phyloP scores from a whole-genome alignment of 331 rosid species.

The Cydonia oblonga region DNA sequence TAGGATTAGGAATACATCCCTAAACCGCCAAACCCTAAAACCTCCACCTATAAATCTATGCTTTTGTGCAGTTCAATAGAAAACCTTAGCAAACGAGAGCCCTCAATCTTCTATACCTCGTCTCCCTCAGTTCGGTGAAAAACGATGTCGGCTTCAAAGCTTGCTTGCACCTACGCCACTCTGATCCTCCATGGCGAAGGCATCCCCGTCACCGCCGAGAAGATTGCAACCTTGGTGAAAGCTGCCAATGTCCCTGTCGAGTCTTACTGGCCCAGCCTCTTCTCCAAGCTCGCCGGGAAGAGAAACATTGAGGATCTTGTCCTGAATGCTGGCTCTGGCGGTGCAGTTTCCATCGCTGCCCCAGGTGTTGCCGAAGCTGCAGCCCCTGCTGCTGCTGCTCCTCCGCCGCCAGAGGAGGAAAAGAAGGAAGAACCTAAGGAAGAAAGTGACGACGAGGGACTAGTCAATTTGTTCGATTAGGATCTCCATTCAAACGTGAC shows the following conservation, averaged over 20 bases:
- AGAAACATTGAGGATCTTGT: slow-evolving; percentile 54
- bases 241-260: slow-evolving; percentile 47
- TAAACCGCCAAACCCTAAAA: background rate
- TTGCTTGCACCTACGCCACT: slow-evolving; percentile 57
- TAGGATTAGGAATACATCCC: background rate
- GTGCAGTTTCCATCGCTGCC: slow-evolving; percentile 42
- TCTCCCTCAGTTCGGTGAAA: background rate
- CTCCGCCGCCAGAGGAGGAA: slow-evolving; percentile 10
- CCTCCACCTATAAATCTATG: background rate
- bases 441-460: background rate
- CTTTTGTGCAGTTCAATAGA: background rate
- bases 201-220: slow-evolving; percentile 9
- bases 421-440: slow-evolving; percentile 18
- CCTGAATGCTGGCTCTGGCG: slow-evolving; percentile 48
- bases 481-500: background rate
- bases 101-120: background rate
- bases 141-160: slow-evolving; percentile 42
- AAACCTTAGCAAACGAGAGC: background rate
- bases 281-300: slow-evolving; percentile 70
- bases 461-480: background rate
- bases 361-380: slow-evolving; percentile 27
- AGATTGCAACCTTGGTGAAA: slow-evolving; percentile 40
- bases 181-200: slow-evolving; percentile 56
- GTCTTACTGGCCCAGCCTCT: slow-evolving; percentile 61
- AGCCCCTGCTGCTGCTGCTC: slow-evolving; percentile 19